Percentiles rank a stretch among this genome's conserved stretches.
phyloP scores from a whole-genome alignment of 2,329 filamentous ascomycete species.

The Claviceps monticola region DNA sequence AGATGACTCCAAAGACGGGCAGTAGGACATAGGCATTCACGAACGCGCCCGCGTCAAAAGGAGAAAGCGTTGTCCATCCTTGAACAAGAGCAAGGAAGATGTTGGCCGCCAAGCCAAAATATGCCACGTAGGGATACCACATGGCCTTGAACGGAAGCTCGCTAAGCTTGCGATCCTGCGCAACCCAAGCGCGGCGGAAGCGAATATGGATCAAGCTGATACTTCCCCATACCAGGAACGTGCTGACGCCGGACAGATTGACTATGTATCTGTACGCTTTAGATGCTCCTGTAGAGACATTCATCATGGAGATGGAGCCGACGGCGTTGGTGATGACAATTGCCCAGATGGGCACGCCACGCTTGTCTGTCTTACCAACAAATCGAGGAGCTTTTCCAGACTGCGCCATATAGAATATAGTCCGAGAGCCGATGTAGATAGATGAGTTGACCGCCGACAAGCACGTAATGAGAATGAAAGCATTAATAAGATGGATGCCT shows the following conservation, averaged over 20 bases:
- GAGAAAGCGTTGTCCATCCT: slow-evolving; percentile 45
- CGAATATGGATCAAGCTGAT: slow-evolving; percentile 61
- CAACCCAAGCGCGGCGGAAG: slow-evolving; percentile 50
- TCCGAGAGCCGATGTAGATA: slow-evolving; percentile 65
- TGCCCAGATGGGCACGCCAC: slow-evolving; percentile 47
- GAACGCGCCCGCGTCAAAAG: slow-evolving; percentile 44
- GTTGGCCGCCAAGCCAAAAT: slow-evolving; percentile 43
- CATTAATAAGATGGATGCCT: slow-evolving; percentile 61
- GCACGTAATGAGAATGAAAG: slow-evolving; percentile 61
- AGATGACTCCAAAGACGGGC: slow-evolving; percentile 45
- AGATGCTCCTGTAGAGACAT: slow-evolving; percentile 50
- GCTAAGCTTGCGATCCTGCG: slow-evolving; percentile 39
- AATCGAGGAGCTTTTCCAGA: slow-evolving; percentile 57
- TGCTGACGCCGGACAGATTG: slow-evolving; percentile 55
- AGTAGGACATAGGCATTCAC: slow-evolving; percentile 50
- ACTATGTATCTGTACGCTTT: slow-evolving; percentile 57
- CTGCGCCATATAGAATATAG: slow-evolving; percentile 62
- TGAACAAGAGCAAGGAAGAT: slow-evolving; percentile 46
- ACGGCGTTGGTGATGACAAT: slow-evolving; percentile 58
- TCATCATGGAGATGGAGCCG: slow-evolving; percentile 63
- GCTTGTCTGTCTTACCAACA: slow-evolving; percentile 51
- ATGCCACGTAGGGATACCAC: slow-evolving; percentile 44
- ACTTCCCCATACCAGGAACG: slow-evolving; percentile 57
- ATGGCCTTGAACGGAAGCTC: slow-evolving; percentile 42
- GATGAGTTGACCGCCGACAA: slow-evolving; percentile 60